Percentiles rank a stretch among this genome's conserved stretches.
Evolutionary conservation across 208 protist genomes (phyloP).

Genomic region (Leishmania mexicana): DNA sequence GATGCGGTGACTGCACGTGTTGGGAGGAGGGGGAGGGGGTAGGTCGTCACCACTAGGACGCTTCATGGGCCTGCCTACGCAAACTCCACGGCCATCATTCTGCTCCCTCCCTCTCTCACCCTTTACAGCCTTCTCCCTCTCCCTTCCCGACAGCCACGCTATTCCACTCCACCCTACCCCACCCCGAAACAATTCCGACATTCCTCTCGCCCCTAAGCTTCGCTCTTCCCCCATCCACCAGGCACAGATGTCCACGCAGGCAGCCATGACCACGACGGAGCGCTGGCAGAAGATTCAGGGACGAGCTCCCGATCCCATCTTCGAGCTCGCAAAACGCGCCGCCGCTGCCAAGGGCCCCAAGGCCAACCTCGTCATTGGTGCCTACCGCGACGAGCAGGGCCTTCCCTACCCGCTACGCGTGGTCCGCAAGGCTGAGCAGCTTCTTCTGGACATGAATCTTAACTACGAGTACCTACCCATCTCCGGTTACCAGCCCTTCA

Average conservation of each 20-base stretch:
- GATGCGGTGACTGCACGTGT: background rate
- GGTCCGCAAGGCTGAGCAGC: slow-evolving; percentile 90
- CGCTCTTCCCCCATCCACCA: background rate
- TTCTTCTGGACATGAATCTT: slow-evolving; percentile 62
- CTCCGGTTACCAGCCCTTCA: slow-evolving; percentile 87
- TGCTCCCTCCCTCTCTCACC: background rate
- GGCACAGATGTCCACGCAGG: slow-evolving; percentile 9
- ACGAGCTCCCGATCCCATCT: slow-evolving; percentile 58
- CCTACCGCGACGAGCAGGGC: slow-evolving; percentile 96
- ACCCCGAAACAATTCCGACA: background rate
- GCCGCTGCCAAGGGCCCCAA: slow-evolving; percentile 79
- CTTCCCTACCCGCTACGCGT: slow-evolving; percentile 92
- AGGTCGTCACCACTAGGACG: background rate
- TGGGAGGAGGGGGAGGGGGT: too few relatives aligned
- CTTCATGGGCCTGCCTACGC: slow-evolving; percentile 10
- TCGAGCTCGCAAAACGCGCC: slow-evolving; percentile 42
- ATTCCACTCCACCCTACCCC: background rate
- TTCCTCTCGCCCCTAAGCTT: background rate
- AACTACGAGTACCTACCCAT: slow-evolving; percentile 99
- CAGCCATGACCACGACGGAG: slow-evolving; percentile 10
- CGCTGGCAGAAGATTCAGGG: slow-evolving; percentile 34
- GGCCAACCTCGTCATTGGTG: slow-evolving; percentile 97
- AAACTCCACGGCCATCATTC: background rate
- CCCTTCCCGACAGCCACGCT: background rate
- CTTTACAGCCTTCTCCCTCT: background rate